Conservation (phyloP, 2,329 filamentous ascomycete species). For the Incumbomyces delicatus region DNA sequence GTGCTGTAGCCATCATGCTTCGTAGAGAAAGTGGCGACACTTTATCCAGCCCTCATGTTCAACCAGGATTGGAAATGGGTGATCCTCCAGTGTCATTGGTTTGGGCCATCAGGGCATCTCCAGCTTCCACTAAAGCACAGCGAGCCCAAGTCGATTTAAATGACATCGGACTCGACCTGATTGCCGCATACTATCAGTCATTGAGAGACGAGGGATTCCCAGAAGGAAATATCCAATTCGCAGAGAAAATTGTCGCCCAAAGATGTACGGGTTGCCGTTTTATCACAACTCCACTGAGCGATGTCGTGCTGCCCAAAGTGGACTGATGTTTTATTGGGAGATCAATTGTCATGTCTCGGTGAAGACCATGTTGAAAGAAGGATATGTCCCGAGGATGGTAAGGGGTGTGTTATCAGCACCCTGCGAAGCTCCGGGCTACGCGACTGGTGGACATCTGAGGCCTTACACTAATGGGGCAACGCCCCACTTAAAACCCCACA, state of each 20-base stretch:
- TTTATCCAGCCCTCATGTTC: conserved; percentile 15
- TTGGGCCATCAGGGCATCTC: conserved; percentile 16
- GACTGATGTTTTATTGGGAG: neutral
- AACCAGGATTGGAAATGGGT: conserved; percentile 14
- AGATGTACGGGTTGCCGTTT: conserved; percentile 11
- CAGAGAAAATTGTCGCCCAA: conserved; percentile 14
- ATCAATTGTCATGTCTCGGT: neutral
- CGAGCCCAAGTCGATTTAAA: conserved; percentile 9
- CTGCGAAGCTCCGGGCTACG: too few species aligned
- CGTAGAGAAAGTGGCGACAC: conserved; percentile 4
- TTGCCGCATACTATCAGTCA: conserved; percentile 18
- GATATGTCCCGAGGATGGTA: too few species aligned
- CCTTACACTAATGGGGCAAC: too few species aligned
- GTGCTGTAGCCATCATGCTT: conserved; percentile 16
- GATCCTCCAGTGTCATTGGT: conserved; percentile 17
- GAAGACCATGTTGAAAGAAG: neutral
- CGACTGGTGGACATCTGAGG: too few species aligned
- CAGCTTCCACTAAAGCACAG: neutral
- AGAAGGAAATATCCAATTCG: conserved; percentile 14
- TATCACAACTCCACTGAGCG: conserved; percentile 11
- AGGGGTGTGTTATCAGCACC: too few species aligned
- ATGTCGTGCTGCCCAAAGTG: conserved; percentile 10
- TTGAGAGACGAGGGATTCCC: conserved; percentile 20
- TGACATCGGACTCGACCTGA: conserved; percentile 10
- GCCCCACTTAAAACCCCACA: too few species aligned